A percentile compares a stretch with the other conserved stretches of the same genome.
phyloP scores from a whole-genome alignment of 2,329 filamentous ascomycete genomes.

The Beauveria sp. region DNA sequence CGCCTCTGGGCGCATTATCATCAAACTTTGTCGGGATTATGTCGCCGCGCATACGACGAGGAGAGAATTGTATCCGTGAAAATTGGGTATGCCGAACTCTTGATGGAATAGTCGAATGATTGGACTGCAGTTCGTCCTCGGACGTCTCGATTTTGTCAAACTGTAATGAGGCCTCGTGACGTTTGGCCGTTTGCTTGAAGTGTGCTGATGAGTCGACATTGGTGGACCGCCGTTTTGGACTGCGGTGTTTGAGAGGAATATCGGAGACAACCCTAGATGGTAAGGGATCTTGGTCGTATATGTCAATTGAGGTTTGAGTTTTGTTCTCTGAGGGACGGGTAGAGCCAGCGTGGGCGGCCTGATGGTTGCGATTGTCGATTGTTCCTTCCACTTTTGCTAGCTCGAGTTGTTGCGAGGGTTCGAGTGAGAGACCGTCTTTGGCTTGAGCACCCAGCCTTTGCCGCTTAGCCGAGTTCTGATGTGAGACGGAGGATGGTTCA shows the following conservation, averaged over 20 bases:
- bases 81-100: conserved; percentile 1
- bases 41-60: conserved; percentile 3
- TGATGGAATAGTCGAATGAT: not conserved
- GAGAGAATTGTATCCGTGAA: not conserved
- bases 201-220: not conserved
- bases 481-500: not conserved
- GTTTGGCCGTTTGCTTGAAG: not conserved
- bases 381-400: not conserved
- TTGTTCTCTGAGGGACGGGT: not conserved
- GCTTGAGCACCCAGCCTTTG: conserved; percentile 13
- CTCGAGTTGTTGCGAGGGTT: not conserved
- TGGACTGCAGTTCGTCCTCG: conserved; percentile 12
- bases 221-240: not conserved
- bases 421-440: not conserved
- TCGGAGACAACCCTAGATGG: conserved; percentile 1
- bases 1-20: not conserved
- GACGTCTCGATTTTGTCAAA: conserved; percentile 4
- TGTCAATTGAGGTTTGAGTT: not conserved
- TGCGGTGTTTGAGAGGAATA: not conserved
- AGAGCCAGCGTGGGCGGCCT: not conserved
- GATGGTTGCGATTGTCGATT: not conserved
- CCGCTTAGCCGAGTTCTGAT: conserved; percentile 18
- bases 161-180: not conserved
- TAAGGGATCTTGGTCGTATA: not conserved
- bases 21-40: not conserved